phyloP scores from a whole-genome alignment of 768 basidiomycete genomes.

The Boletus insuetus region DNA sequence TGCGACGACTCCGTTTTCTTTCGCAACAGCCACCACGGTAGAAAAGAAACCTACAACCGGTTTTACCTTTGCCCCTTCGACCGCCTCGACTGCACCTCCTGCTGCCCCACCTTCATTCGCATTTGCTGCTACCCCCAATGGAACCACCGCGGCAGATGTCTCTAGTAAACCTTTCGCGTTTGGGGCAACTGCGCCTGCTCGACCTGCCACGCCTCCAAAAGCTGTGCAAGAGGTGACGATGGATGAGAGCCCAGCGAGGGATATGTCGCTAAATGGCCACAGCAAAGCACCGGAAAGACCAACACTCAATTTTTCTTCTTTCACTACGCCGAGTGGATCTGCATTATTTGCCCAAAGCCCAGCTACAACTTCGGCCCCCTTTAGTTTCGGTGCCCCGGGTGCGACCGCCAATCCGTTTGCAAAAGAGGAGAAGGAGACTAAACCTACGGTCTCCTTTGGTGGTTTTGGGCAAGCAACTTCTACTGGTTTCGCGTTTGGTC shows the following conservation, averaged over 20 bases:
- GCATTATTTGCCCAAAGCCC: constrained; percentile 36
- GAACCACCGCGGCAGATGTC: constrained; percentile 38
- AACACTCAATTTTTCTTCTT: constrained; percentile 51
- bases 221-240: constrained; percentile 68
- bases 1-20: constrained; percentile 20
- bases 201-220: constrained; percentile 66
- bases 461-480: constrained; percentile 46
- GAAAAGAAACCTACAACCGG: constrained; percentile 36
- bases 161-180: constrained; percentile 56
- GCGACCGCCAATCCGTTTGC: constrained; percentile 46
- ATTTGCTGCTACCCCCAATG: constrained; percentile 43
- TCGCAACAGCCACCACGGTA: constrained; percentile 34
- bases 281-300: constrained; percentile 39
- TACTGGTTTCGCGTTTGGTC: constrained; percentile 48
- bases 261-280: constrained; percentile 44
- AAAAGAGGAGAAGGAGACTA: constrained; percentile 44
- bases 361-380: constrained; percentile 31
- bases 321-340: constrained; percentile 37
- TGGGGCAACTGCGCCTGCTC: constrained; percentile 39
- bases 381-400: constrained; percentile 32
- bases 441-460: constrained; percentile 40
- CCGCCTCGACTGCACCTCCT: constrained; percentile 33
- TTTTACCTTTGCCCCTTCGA: constrained; percentile 44
- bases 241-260: constrained; percentile 80
- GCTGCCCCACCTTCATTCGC: constrained; percentile 38